Base-by-base conservation (phyloP, 441 rosid species). In the Syzygium syzygioides region DNA sequence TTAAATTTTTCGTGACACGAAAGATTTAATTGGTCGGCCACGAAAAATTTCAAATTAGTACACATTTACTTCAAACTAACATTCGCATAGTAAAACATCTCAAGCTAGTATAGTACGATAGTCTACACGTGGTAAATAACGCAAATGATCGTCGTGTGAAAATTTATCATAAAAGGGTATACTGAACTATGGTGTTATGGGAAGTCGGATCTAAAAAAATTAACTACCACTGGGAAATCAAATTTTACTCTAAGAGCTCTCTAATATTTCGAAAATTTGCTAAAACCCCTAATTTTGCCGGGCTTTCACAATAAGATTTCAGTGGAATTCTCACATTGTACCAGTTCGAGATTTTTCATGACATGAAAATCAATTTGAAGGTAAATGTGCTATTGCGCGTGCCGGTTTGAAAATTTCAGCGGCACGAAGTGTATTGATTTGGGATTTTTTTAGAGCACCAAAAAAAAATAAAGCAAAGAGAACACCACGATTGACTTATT, bases 71-170 rank as follows among this genome's bases (percentile, higher is more conserved):
- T 9, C 28, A 23, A 56, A 56, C 4, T 56, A 56, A 56, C 23
- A 8, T 56, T 56, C 5, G 26, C 1, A 20, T 56, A 0, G 5
- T 23, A 56, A 56, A 56, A 56, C 9, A 9, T 56, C 9, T 56
- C 28, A 57, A 25, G 10, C 6, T 25, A 13, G n/a, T 10, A 25
- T 9, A 20, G 8, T 41, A 1, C 9, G 25, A 30, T 1, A 68
- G 10, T 68, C 9, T 2, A 32, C 1, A 0, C 28, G 0, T 10
- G 50, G 4, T 15, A 37, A 68, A 34, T 4, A 19, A 34, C 0
- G 0, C 0, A 1, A 0, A 20, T 5, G 28, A 12, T 60, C 3
- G 6, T 28, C 17, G 28, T 13, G 0, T 71, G 9, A 13, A 71
- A 71, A 37, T 20, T 71, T 4, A 71, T 28, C 4, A 20, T 20